phyloP scores from a whole-genome alignment of 768 basidiomycete species.

The Coprinopsis sp. region DNA sequence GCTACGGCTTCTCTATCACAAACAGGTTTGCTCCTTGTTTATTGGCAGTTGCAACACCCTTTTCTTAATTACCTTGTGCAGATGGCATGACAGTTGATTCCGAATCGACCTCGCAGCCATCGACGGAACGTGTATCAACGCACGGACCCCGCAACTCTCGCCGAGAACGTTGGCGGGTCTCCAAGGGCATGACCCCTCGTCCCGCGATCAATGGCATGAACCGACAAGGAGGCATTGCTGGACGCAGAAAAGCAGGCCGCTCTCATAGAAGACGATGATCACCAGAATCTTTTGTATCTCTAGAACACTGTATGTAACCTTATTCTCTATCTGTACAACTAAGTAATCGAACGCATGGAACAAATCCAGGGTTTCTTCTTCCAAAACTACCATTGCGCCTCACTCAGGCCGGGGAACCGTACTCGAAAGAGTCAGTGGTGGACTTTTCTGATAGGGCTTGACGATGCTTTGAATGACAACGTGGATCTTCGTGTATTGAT shows the following conservation, averaged over 20 bases:
- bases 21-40: conserved; percentile 3
- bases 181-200: conserved; percentile 65
- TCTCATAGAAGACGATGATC: conserved; percentile 58
- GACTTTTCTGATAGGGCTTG: conserved; percentile 8
- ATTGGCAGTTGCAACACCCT: background rate
- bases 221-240: conserved; percentile 59
- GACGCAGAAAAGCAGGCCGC: conserved; percentile 62
- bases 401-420: conserved; percentile 3
- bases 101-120: conserved; percentile 19
- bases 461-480: conserved; percentile 9
- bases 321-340: too few species aligned
- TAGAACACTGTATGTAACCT: conserved; percentile 1
- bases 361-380: background rate
- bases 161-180: conserved; percentile 75
- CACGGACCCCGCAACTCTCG: conserved; percentile 76
- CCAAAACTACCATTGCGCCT: background rate
- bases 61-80: conserved; percentile 20
- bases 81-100: conserved; percentile 56
- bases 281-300: conserved; percentile 6
- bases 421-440: conserved; percentile 9
- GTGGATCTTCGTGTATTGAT: conserved; percentile 10
- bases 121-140: conserved; percentile 55
- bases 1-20: conserved; percentile 18
- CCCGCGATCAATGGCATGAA: conserved; percentile 55
- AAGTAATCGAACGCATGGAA: too few species aligned